These are phyloP conservation scores for Eurotiales sp. DNA, from an alignment of 2,329 filamentous ascomycete species.

Conservation along the genomic window DNA sequence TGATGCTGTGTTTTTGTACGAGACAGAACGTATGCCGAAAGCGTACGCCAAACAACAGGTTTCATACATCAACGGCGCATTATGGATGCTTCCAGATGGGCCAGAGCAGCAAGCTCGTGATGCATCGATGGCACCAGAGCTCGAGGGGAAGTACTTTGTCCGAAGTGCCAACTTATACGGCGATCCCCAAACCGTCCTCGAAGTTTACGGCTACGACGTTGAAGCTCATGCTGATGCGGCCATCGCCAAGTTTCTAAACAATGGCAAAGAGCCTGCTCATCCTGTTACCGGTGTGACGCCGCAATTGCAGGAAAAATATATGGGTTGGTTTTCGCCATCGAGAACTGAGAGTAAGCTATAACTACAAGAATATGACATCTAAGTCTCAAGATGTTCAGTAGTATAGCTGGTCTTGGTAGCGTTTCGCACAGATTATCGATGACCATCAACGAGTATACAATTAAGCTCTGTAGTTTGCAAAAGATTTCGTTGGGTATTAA, in stretches of 20 bases:
- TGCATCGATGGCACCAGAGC: constrained; percentile 32
- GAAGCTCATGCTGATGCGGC: constrained; percentile 34
- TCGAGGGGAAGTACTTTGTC: constrained; percentile 32
- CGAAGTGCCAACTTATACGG: constrained; percentile 40
- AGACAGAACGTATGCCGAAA: constrained; percentile 41
- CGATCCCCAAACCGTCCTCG: constrained; percentile 34
- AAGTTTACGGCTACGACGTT: constrained; percentile 41
- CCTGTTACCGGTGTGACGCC: constrained; percentile 27
- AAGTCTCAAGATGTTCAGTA: no score
- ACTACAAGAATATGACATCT: neutral
- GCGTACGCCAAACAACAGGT: constrained; percentile 42
- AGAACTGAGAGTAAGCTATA: constrained; percentile 10
- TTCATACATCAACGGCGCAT: constrained; percentile 35
- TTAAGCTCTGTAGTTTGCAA: no score
- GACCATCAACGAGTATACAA: no score
- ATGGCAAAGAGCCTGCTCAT: constrained; percentile 22
- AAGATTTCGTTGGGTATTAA: no score
- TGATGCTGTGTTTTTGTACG: constrained; percentile 38
- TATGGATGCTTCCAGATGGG: constrained; percentile 36
- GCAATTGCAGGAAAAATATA: constrained; percentile 27
- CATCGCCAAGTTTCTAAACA: constrained; percentile 24
- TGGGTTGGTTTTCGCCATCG: constrained; percentile 32
- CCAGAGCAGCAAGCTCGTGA: constrained; percentile 33
- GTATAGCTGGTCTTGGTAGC: no score
- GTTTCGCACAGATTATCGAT: no score